Percentiles rank a stretch among this genome's conserved stretches.
These are phyloP conservation scores for Thelonectria rubi DNA, from an alignment of 2,329 filamentous ascomycete genomes.

Conservation along the genomic window DNA sequence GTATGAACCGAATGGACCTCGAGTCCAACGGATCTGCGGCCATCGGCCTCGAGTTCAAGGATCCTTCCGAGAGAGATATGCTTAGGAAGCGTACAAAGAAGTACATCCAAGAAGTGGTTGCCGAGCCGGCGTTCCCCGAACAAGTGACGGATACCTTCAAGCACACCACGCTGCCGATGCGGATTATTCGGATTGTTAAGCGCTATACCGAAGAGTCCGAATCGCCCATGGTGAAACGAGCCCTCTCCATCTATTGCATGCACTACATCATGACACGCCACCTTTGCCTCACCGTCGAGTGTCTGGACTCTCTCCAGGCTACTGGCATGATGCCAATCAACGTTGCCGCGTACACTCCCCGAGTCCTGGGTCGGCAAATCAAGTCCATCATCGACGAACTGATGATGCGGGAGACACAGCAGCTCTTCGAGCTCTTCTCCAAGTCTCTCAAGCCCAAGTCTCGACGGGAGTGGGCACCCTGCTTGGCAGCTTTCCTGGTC, in stretches of 20 bases:
- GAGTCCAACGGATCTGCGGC: conserved; percentile 56
- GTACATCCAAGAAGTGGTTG: conserved; percentile 59
- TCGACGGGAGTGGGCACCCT: conserved; percentile 64
- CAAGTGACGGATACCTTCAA: conserved; percentile 60
- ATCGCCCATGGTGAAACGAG: conserved; percentile 61
- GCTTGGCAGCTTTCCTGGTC: conserved; percentile 64
- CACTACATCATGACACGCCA: conserved; percentile 66
- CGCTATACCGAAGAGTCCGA: conserved; percentile 56
- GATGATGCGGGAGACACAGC: conserved; percentile 60
- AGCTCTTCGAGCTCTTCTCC: conserved; percentile 62
- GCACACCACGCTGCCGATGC: conserved; percentile 56
- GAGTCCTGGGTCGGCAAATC: conserved; percentile 65
- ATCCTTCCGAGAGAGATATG: conserved; percentile 53
- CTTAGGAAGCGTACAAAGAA: conserved; percentile 57
- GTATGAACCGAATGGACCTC: conserved; percentile 51
- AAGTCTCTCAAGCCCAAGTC: conserved; percentile 64
- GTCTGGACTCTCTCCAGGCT: conserved; percentile 52
- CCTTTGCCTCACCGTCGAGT: conserved; percentile 58
- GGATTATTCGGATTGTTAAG: conserved; percentile 59
- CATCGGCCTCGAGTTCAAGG: conserved; percentile 59
- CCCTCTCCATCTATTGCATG: conserved; percentile 64
- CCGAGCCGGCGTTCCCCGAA: conserved; percentile 58
- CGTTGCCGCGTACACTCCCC: conserved; percentile 58
- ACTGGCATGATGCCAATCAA: conserved; percentile 56
- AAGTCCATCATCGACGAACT: conserved; percentile 66